phyloP scores from a whole-genome alignment of 2,329 filamentous ascomycete genomes.

The Madurella mycetomatis region DNA sequence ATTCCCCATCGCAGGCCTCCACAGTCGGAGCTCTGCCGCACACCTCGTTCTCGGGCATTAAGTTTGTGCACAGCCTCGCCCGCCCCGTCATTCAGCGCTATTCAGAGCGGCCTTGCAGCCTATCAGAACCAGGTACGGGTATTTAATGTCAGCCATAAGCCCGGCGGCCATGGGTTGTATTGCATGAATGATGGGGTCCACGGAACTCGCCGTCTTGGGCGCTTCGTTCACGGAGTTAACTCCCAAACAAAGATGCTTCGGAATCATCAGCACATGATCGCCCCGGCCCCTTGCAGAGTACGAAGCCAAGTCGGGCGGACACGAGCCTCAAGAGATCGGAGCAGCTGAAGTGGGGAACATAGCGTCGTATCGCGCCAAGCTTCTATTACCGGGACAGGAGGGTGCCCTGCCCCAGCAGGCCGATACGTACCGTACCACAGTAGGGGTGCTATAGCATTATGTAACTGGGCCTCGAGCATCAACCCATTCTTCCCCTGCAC shows the following conservation, averaged over 20 bases:
- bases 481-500: conserved; percentile 25
- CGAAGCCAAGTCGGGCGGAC: no score
- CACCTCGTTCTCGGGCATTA: background rate
- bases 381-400: background rate
- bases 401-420: background rate
- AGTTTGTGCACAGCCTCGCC: conserved; percentile 23
- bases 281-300: no score
- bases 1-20: background rate
- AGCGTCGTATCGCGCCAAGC: conserved; percentile 12
- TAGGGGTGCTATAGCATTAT: conserved; percentile 11
- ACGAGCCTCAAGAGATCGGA: background rate
- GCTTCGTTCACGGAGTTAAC: background rate
- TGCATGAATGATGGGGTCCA: background rate
- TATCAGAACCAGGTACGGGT: conserved; percentile 17
- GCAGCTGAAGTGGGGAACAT: conserved; percentile 3
- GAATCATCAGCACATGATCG: no score
- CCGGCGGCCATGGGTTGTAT: background rate
- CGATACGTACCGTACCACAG: no score
- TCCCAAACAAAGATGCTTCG: no score
- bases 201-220: background rate
- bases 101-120: conserved; percentile 5
- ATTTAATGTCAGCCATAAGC: conserved; percentile 2
- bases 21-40: background rate
- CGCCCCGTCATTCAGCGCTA: conserved; percentile 13
- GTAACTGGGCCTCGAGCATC: conserved; percentile 22